These are phyloP conservation scores for Stereocaulon alpinum DNA, from an alignment of 495 filamentous ascomycete genomes.

Conservation along the genomic window DNA sequence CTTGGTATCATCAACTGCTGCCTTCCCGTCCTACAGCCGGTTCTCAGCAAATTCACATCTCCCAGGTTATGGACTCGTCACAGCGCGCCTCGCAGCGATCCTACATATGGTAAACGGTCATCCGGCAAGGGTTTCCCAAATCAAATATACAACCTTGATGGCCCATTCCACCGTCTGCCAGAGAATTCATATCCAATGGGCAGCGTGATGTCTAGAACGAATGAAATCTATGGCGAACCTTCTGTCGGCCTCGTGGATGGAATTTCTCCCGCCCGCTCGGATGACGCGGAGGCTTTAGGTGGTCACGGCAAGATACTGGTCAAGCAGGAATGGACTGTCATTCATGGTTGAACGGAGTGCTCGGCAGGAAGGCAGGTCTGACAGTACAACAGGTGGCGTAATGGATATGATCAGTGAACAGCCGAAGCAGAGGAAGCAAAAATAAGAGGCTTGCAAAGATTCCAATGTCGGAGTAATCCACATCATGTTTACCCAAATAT, in stretches of 20 bases:
- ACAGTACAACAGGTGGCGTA: too few relatives aligned
- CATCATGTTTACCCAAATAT: too few relatives aligned
- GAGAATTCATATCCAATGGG: not conserved
- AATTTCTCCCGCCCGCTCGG: not conserved
- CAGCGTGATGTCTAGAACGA: not conserved
- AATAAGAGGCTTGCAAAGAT: too few relatives aligned
- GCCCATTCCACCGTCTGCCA: not conserved
- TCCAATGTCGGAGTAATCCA: too few relatives aligned
- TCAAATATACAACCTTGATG: not conserved
- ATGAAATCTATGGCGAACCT: not conserved
- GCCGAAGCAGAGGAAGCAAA: too few relatives aligned
- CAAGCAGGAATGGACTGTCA: not conserved
- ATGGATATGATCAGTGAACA: too few relatives aligned
- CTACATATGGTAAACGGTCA: not conserved
- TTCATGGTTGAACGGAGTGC: not conserved
- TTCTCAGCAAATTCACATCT: not conserved
- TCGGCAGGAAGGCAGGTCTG: not conserved
- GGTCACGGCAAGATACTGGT: not conserved
- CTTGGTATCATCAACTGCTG: not conserved
- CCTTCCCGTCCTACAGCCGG: not conserved
- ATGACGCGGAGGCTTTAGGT: not conserved
- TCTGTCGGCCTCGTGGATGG: not conserved
- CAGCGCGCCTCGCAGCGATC: not conserved
- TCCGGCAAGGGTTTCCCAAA: not conserved
- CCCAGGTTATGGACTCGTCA: not conserved